These are phyloP conservation scores for Soucietia sequanensis DNA, from an alignment of 805 yeast species.

Conservation along the genomic window DNA sequence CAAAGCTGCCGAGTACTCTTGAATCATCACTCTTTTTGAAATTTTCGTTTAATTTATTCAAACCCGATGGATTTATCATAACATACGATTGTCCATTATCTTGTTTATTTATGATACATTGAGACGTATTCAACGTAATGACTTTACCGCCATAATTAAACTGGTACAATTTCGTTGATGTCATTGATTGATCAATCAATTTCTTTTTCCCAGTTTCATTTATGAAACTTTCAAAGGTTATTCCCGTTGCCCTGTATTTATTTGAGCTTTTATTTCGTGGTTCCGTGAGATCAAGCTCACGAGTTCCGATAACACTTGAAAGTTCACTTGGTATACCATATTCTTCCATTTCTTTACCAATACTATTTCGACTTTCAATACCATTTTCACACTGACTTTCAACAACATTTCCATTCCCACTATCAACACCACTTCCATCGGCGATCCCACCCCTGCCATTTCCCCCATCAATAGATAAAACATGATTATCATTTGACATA, in stretches of 20 bases:
- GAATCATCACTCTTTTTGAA: background rate
- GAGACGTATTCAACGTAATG: slow-evolving; percentile 33
- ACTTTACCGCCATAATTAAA: slow-evolving; percentile 12
- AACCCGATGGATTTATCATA: slow-evolving; percentile 36
- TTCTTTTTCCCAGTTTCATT: slow-evolving; percentile 1
- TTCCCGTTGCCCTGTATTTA: background rate
- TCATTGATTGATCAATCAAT: slow-evolving; percentile 27
- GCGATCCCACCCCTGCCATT: too few relatives aligned
- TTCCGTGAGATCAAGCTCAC: too few relatives aligned
- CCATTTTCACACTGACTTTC: too few relatives aligned
- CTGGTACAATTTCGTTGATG: slow-evolving; percentile 24
- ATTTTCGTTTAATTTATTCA: slow-evolving; percentile 20
- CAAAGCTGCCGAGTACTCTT: background rate
- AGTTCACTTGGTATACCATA: background rate
- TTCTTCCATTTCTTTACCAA: background rate
- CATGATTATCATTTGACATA: slow-evolving; percentile 10
- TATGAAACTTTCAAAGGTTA: background rate
- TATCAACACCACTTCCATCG: background rate
- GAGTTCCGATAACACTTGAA: too few relatives aligned
- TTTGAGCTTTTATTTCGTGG: too few relatives aligned
- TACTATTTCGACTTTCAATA: background rate
- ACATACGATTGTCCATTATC: slow-evolving; percentile 32
- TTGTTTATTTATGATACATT: slow-evolving; percentile 35
- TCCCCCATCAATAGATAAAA: background rate
- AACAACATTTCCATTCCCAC: too few relatives aligned